Evolutionary conservation across 2,329 filamentous ascomycete genomes (phyloP).

Genomic region (Dothistroma pini): DNA sequence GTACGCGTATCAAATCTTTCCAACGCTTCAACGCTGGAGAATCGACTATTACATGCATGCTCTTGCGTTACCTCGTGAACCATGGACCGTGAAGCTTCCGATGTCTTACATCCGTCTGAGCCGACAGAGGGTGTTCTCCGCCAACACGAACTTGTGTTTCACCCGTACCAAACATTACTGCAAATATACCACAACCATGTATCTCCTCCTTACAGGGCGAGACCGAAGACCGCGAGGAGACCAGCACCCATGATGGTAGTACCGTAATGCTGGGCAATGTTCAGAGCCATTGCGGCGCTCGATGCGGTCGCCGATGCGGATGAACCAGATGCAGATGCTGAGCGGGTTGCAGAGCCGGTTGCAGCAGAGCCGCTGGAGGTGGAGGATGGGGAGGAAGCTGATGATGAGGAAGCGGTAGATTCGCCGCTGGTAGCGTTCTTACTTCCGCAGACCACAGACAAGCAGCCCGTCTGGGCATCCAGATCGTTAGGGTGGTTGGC

Average conservation of each 20-base stretch:
- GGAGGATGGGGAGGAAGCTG: slow-evolving; percentile 23
- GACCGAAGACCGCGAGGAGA: slow-evolving; percentile 54
- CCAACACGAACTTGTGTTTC: neutral
- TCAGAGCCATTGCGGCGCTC: slow-evolving; percentile 43
- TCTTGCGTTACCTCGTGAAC: slow-evolving; percentile 11
- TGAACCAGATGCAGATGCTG: slow-evolving; percentile 32
- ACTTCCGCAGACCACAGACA: slow-evolving; percentile 51
- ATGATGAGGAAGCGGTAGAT: slow-evolving; percentile 30
- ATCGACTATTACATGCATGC: slow-evolving; percentile 12
- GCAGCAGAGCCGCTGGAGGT: slow-evolving; percentile 19
- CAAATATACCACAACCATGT: neutral
- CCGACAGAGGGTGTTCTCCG: neutral
- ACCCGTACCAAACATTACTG: neutral
- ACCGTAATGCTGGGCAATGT: slow-evolving; percentile 49
- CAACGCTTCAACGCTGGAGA: slow-evolving; percentile 13
- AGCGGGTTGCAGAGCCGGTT: slow-evolving; percentile 16
- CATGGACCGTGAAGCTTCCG: slow-evolving; percentile 3
- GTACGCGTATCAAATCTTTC: slow-evolving; percentile 11
- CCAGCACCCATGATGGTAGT: slow-evolving; percentile 48
- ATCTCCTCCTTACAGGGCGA: slow-evolving; percentile 50
- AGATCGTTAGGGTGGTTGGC: slow-evolving; percentile 38
- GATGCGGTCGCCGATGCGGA: slow-evolving; percentile 28
- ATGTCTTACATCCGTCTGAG: neutral
- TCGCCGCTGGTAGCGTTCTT: slow-evolving; percentile 42
- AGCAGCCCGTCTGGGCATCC: slow-evolving; percentile 44